Percentiles rank a stretch among this genome's conserved stretches.
These are phyloP conservation scores for Pleoardoris graminearum DNA, from an alignment of 2,329 filamentous ascomycete genomes.

Conservation along the genomic window DNA sequence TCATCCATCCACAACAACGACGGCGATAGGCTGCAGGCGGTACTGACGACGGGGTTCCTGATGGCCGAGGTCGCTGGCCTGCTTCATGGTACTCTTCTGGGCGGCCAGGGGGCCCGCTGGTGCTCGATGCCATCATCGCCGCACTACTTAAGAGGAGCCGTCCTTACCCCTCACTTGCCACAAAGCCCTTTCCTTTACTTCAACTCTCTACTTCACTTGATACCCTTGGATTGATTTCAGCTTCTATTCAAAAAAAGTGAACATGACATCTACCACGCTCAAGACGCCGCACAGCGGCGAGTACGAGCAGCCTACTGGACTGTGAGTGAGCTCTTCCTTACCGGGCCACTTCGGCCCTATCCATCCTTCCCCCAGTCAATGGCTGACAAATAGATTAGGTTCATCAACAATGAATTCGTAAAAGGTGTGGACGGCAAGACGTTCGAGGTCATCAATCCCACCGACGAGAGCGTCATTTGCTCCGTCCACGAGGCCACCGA, in stretches of 20 bases:
- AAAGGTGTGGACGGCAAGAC: constrained; percentile 82
- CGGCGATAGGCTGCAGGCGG: constrained; percentile 27
- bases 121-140: constrained; percentile 30
- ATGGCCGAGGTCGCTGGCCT: constrained; percentile 36
- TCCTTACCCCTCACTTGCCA: constrained; percentile 18
- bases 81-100: constrained; percentile 16
- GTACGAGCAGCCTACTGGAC: constrained; percentile 58
- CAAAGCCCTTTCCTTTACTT: constrained; percentile 19
- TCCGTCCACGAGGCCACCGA: constrained; percentile 83
- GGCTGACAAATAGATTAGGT: constrained; percentile 54
- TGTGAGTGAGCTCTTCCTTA: constrained; percentile 47
- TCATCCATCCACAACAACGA: constrained; percentile 12
- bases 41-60: constrained; percentile 31
- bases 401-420: constrained; percentile 93
- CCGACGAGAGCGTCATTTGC: constrained; percentile 81
- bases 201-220: constrained; percentile 16
- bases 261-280: constrained; percentile 61
- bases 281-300: constrained; percentile 69
- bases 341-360: too few species aligned
- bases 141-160: constrained; percentile 20
- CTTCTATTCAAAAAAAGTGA: constrained; percentile 23
- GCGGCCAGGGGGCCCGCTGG: constrained; percentile 19
- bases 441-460: constrained; percentile 89
- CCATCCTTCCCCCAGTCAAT: constrained; percentile 16
- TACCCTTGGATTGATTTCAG: constrained; percentile 29